phyloP scores from a whole-genome alignment of 306 rosid species.

The Acacia melanoxylon region DNA sequence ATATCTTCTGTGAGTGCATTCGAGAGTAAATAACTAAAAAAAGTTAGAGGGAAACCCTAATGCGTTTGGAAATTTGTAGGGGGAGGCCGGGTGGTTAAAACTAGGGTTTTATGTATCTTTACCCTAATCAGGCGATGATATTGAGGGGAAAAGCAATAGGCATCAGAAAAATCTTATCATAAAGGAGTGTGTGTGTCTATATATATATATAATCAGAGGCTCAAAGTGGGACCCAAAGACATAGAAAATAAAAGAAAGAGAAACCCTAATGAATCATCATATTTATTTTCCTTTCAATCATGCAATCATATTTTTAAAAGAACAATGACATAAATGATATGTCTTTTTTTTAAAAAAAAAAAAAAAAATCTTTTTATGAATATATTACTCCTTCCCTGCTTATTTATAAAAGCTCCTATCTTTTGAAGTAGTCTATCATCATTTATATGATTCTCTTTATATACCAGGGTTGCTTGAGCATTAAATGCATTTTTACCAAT shows the following conservation, averaged over 20 bases:
- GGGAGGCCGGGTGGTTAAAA: not conserved
- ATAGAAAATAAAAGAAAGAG: conserved; percentile 19
- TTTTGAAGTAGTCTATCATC: no score
- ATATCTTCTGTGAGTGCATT: not conserved
- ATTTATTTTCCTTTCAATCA: not conserved
- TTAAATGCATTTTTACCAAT: no score
- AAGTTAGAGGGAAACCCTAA: not conserved
- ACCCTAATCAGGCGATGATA: not conserved
- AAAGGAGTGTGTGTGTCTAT: not conserved
- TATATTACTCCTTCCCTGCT: not conserved
- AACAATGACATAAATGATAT: not conserved
- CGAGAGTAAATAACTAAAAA: not conserved
- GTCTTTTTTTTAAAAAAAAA: no score
- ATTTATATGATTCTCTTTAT: no score
- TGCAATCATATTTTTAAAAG: not conserved
- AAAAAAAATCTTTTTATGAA: not conserved
- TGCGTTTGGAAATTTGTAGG: not conserved
- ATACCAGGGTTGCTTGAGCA: no score
- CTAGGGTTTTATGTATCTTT: not conserved
- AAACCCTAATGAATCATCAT: not conserved
- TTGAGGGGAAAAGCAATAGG: not conserved
- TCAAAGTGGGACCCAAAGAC: not conserved
- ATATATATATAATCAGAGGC: not conserved
- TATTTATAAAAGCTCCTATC: no score
- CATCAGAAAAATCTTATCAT: not conserved